Base-by-base conservation (phyloP, 2,329 filamentous ascomycete genomes). In the Alternaria triticimaculans region DNA sequence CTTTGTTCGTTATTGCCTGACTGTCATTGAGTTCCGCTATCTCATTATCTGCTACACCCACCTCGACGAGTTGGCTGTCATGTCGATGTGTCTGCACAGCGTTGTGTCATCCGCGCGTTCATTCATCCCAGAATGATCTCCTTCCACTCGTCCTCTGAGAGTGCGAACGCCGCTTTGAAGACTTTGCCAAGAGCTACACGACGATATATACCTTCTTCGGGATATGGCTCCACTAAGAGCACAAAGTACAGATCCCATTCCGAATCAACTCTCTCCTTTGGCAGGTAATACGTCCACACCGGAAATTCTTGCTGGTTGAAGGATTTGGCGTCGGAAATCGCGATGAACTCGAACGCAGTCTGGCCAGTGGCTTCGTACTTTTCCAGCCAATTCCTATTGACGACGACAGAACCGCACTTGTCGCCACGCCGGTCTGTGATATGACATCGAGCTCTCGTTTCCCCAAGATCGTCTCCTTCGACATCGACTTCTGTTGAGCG, bases 401-500 rank as follows among this genome's bases (percentile, higher is more conserved):
- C 33, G 2, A 41, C 1, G 8, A 41, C 1, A 4, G 33, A 41
- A 4, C 33, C 33, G 15, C 33, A 41, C 10, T 41, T 41, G 1
- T 41, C 33, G 33, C 33, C 33, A 0, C 33, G 15, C 2, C 33
- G 33, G 33, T 41, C 33, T n/a, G 33, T 10, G 4, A 41, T 41
- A 3, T 41, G 33, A 8, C 33, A 41, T 1, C 33, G 33, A 5
- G 33, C 33, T 15, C 33, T 41, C 0, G 33, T 10, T 3, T 2
- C 8, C 5, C 33, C 33, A 0, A 41, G 8, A 5, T 41, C 4
- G 0, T 41, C 33, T 0, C 2, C 15, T 7, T n/a, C 15, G 7
- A 41, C 0, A 0, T n/a, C 2, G 15, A 8, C 3, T 8, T 41
- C 33, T 1, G 3, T 41, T 0, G 33, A 41, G 1, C 33, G 33